These are phyloP conservation scores for Epichloe uncinata DNA, from an alignment of 2,329 filamentous ascomycete genomes.

Conservation along the genomic window DNA sequence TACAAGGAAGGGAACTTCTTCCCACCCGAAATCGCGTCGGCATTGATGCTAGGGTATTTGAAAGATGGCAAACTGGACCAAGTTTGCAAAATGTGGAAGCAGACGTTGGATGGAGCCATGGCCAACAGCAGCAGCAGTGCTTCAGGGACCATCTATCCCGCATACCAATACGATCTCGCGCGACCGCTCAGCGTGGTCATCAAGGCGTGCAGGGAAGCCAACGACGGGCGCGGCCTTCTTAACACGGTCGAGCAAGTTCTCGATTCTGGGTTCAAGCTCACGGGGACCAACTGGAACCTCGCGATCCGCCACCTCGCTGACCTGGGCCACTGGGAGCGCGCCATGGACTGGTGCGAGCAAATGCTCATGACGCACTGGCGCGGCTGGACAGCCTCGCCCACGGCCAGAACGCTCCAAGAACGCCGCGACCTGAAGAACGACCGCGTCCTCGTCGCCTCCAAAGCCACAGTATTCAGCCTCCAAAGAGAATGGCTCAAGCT, in stretches of 20 bases:
- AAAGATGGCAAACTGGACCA: constrained; percentile 42
- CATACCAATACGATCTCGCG: constrained; percentile 40
- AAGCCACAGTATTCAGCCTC: constrained; percentile 32
- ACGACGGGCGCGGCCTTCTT: constrained; percentile 33
- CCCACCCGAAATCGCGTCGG: constrained; percentile 43
- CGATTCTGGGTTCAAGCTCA: constrained; percentile 56
- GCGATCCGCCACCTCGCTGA: constrained; percentile 56
- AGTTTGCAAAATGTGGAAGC: constrained; percentile 53
- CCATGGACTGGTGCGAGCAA: constrained; percentile 62
- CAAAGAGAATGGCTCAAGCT: constrained; percentile 37
- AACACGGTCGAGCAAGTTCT: constrained; percentile 42
- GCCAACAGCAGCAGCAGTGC: constrained; percentile 16
- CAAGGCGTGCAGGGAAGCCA: constrained; percentile 25
- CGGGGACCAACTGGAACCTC: constrained; percentile 69
- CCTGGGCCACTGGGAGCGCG: constrained; percentile 45
- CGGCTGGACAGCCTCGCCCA: constrained; percentile 43
- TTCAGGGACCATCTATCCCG: constrained; percentile 24
- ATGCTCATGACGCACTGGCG: constrained; percentile 68
- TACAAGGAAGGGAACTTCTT: constrained; percentile 21
- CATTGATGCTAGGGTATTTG: constrained; percentile 55
- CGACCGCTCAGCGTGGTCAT: constrained; percentile 36
- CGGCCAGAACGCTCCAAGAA: constrained; percentile 15
- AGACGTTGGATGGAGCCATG: constrained; percentile 41
- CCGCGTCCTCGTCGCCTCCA: constrained; percentile 18
- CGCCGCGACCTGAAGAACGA: constrained; percentile 25